These are phyloP conservation scores for Yarrowia porcina DNA, from an alignment of 805 yeast species.

Conservation along the genomic window DNA sequence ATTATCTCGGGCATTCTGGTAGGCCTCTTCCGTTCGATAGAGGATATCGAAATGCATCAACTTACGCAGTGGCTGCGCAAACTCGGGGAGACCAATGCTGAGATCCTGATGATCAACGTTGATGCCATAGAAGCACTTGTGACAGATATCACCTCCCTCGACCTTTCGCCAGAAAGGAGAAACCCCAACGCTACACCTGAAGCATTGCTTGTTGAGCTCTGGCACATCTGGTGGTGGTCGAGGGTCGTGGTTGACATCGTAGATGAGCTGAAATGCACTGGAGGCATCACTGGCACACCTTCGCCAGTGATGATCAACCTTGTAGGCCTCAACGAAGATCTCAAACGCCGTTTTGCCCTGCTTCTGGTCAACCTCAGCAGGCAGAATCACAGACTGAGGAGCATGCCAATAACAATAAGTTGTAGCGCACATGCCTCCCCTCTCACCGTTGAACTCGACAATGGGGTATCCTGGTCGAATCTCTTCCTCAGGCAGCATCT, in stretches of 20 bases:
- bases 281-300: background rate
- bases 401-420: conserved; percentile 31
- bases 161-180: conserved; percentile 8
- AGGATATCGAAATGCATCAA: conserved; percentile 13
- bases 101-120: conserved; percentile 2
- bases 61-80: background rate
- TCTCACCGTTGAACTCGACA: conserved; percentile 31
- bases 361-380: conserved; percentile 31
- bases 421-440: conserved; percentile 31
- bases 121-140: background rate
- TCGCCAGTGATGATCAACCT: conserved; percentile 26
- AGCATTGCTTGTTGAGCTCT: conserved; percentile 9
- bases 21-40: background rate
- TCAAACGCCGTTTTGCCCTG: conserved; percentile 36
- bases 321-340: conserved; percentile 34
- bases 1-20: background rate
- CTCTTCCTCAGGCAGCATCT: conserved; percentile 28
- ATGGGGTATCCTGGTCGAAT: conserved; percentile 27
- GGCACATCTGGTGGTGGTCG: conserved; percentile 8
- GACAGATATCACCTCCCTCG: background rate
- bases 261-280: background rate
- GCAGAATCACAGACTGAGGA: background rate
- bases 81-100: conserved; percentile 10
- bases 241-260: conserved; percentile 12
- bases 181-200: background rate